Evolutionary conservation across 495 filamentous ascomycete species (phyloP).

Genomic region (Achaetomiella virescens): DNA sequence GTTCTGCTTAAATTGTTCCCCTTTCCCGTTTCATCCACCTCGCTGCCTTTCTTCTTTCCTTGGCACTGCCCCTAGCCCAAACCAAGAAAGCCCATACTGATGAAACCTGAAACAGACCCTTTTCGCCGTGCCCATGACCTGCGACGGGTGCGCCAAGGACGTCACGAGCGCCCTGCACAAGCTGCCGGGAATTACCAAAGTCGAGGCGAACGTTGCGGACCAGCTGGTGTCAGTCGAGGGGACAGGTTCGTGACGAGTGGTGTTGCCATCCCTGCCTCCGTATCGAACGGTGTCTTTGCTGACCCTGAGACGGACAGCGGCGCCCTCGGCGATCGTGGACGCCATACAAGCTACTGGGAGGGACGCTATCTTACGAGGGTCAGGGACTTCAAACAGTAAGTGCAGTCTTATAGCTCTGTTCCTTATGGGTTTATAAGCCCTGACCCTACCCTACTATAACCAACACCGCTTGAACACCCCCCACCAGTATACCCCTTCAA

Average conservation of each 20-base stretch:
- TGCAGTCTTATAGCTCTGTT: constrained; percentile 7
- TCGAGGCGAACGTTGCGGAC: constrained; percentile 57
- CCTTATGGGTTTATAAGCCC: background rate
- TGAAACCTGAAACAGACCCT: constrained; percentile 57
- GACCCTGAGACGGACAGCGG: constrained; percentile 39
- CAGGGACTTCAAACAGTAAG: constrained; percentile 77
- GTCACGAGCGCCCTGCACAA: constrained; percentile 69
- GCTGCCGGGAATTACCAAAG: constrained; percentile 63
- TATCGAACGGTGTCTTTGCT: constrained; percentile 1
- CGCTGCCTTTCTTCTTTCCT: background rate
- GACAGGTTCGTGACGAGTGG: constrained; percentile 46
- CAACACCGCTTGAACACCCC: background rate
- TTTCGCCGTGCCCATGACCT: constrained; percentile 91
- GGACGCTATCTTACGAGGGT: constrained; percentile 90
- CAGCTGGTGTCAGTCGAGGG: constrained; percentile 66
- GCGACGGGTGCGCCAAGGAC: constrained; percentile 78
- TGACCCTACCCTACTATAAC: background rate
- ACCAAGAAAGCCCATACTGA: constrained; percentile 1
- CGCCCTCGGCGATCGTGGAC: constrained; percentile 81
- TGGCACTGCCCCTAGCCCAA: background rate
- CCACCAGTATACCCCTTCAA: background rate
- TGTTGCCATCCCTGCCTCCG: background rate
- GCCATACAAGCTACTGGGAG: constrained; percentile 86
- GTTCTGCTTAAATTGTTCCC: background rate
- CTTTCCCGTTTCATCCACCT: constrained; percentile 8